These are phyloP conservation scores for Lipomyces spencermartinsiae DNA, from an alignment of 805 yeast genomes.

Conservation along the genomic window DNA sequence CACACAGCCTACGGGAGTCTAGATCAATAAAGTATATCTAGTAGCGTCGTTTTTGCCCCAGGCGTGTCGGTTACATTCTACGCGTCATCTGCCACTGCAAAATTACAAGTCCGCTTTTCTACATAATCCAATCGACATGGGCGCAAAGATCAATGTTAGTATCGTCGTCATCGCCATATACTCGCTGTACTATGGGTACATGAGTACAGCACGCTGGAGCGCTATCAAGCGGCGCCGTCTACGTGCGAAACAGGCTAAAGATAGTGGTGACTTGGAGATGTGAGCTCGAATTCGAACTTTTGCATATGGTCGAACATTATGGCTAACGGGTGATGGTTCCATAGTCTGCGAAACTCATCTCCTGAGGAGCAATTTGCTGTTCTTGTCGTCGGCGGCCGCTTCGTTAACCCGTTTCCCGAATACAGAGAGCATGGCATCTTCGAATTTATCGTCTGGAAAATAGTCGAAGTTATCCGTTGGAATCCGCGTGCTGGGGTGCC, in stretches of 20 bases:
- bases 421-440: conserved; percentile 88
- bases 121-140: conserved; percentile 2
- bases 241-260: conserved; percentile 23
- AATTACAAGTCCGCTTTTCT: neutral
- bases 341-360: conserved; percentile 19
- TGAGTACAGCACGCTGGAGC: conserved; percentile 21
- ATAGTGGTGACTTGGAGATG: conserved; percentile 26
- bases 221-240: conserved; percentile 24
- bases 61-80: neutral
- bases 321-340: neutral
- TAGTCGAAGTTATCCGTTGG: conserved; percentile 71
- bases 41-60: neutral
- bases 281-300: conserved; percentile 12
- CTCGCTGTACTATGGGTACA: conserved; percentile 27
- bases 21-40: neutral
- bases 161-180: conserved; percentile 26
- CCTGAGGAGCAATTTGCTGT: conserved; percentile 35
- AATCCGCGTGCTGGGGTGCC: conserved; percentile 68
- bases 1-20: neutral
- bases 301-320: neutral
- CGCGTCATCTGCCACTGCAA: neutral
- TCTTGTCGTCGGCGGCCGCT: conserved; percentile 62
- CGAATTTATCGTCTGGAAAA: conserved; percentile 77
- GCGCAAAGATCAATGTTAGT: conserved; percentile 18
- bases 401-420: conserved; percentile 88